Base-by-base conservation (phyloP, 2,329 filamentous ascomycete species). In the Aschersonia sp. region DNA sequence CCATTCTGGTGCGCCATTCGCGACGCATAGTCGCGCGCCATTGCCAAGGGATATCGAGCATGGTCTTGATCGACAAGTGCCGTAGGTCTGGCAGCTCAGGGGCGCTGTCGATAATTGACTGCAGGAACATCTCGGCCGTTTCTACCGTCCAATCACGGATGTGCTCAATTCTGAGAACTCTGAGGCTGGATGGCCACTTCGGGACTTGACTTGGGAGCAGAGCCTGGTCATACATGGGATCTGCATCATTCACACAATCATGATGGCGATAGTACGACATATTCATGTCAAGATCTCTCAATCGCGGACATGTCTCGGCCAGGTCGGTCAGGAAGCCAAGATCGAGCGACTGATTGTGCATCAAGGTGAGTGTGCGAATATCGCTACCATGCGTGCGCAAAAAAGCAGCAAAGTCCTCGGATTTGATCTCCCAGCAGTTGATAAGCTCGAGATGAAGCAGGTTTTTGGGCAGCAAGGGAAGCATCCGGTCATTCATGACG, bases 31-130 rank as follows among this genome's bases (percentile, higher is more conserved):
- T 74, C 14, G 84, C 84, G 41, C 90, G 79, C 58, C 87, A 79
- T 51, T 87, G 81, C 86, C 88, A 95, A 9, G 84, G 81, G 43
- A 80, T 76, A 57, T 89, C 79, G 44, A 95, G 70, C 62, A 87
- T 90, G 1, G 83, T 81, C 56, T 83, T 85, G 53, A 95, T 76
- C 1, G 76, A 72, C 9, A 95, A 67, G 42, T 74, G 71, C 7
- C 87, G 81, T 30, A 97, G 72, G 49, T 79, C 67, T 0, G 72
- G 76, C 29, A 97, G 62, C 3, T 73, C 64, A 1, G 73, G 67
- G 0, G 88, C 87, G 45, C 77, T 79, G 49, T 88, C 74, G 29
- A 90, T 74, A 2, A 97, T 69, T 12, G 87, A 92, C 41, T 77
- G 73, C 54, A 95, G 84, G 55, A 95, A 86, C 49, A 78, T 79